Evolutionary conservation across 805 yeast genomes (phyloP).

Genomic region (Pichia insulana): DNA sequence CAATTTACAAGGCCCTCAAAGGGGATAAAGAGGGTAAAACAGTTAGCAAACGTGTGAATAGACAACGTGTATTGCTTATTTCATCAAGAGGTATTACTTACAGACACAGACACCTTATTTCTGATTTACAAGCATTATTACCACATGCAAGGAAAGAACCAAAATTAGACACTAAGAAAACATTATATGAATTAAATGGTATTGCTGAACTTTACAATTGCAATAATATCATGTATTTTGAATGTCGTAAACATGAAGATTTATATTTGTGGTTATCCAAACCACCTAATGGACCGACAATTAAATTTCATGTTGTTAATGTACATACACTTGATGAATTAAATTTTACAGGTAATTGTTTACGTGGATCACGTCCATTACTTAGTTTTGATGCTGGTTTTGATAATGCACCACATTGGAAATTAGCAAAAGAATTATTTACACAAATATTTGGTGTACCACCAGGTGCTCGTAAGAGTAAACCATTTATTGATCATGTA

Average conservation of each 20-base stretch:
- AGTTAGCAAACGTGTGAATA: slow-evolving; percentile 57
- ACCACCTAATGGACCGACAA: slow-evolving; percentile 96
- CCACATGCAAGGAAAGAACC: slow-evolving; percentile 97
- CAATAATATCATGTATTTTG: slow-evolving; percentile 88
- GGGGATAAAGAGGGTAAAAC: slow-evolving; percentile 32
- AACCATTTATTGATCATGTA: slow-evolving; percentile 94
- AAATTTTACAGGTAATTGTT: slow-evolving; percentile 92
- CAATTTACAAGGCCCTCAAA: slow-evolving; percentile 58
- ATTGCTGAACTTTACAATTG: slow-evolving; percentile 96
- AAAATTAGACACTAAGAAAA: slow-evolving; percentile 87
- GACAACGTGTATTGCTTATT: slow-evolving; percentile 80
- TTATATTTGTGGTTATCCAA: slow-evolving; percentile 90
- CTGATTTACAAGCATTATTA: slow-evolving; percentile 66
- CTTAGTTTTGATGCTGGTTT: slow-evolving; percentile 81
- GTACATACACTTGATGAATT: slow-evolving; percentile 93
- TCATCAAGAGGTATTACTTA: slow-evolving; percentile 92
- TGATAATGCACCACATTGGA: slow-evolving; percentile 57
- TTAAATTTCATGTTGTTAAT: slow-evolving; percentile 89
- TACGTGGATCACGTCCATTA: slow-evolving; percentile 91
- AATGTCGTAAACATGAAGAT: slow-evolving; percentile 93
- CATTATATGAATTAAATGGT: slow-evolving; percentile 81
- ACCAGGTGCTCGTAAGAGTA: slow-evolving; percentile 81
- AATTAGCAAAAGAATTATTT: slow-evolving; percentile 75
- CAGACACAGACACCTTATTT: slow-evolving; percentile 90
- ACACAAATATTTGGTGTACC: slow-evolving; percentile 90